Evolutionary conservation across 176 grass and related monocot genomes (phyloP), one percentile per base, ranked within the genome.

Genomic region (Secale cereale): DNA sequence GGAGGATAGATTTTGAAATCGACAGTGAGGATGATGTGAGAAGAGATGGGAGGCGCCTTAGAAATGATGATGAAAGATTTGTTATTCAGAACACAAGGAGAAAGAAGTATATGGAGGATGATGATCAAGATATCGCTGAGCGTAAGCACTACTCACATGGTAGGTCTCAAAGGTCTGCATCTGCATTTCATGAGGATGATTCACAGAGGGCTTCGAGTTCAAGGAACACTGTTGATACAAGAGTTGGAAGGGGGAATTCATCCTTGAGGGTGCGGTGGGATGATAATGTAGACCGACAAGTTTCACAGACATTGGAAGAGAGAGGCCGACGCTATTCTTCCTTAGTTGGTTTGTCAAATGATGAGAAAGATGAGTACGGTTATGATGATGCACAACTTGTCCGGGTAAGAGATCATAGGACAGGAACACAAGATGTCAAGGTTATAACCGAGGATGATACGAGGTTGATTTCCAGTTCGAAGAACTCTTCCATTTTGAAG

Each of bases 361-460:
- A 88, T 77, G 77, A 91, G 64, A 82, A 78, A 59, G 41, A 85
- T 16, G 74, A 63, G 17, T 54, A 81, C 41, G 56, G 70, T 40
- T 56, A 71, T 65, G 71, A 88, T 40, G 82, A 85, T 71, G 62
- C 61, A 13, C 82, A 12, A 14, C 43, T 77, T 85, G 52, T 37
- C 19, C 72, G 36, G 8, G 81, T 66, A 88, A 77, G 39, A 46
- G 85, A 91, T 88, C 52, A 52, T 40, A 88, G 65, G 77, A 78
- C 16, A 65, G 64, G 72, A 66, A 71, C 31, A 41, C 40, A 65
- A 74, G 86, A 91, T 88, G 54, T 85, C 54, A 88, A 79, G 90
- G 73, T 88, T 81, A 82, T 91, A 88, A 85, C 78, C 27, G 90
- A 91, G 64, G 82, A 85, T 64, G 89, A 82, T 82, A 45, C 72